Evolutionary conservation across 2,329 filamentous ascomycete genomes (phyloP).

Genomic region (Fusarium chuoi): DNA sequence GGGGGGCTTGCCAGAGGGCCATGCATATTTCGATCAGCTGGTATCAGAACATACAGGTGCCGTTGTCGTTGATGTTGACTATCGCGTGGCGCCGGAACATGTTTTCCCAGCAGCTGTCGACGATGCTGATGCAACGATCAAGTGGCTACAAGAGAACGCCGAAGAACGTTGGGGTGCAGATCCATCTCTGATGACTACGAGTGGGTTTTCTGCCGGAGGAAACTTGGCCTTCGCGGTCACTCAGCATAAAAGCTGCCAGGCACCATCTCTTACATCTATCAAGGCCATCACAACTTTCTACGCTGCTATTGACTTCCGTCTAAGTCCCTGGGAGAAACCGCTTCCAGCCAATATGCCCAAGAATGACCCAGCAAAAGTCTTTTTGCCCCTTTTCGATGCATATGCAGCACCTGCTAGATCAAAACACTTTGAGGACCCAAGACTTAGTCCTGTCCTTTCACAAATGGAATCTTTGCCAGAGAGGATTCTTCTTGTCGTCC

Average conservation of each 20-base stretch:
- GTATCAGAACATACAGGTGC: slow-evolving; percentile 54
- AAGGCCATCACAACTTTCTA: slow-evolving; percentile 56
- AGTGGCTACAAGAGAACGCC: slow-evolving; percentile 53
- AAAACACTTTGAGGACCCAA: slow-evolving; percentile 45
- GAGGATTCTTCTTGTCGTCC: slow-evolving; percentile 53
- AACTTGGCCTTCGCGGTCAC: slow-evolving; percentile 54
- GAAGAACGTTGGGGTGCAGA: slow-evolving; percentile 51
- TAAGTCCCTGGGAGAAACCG: slow-evolving; percentile 54
- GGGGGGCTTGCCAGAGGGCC: slow-evolving; percentile 54
- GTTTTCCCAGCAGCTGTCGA: slow-evolving; percentile 59
- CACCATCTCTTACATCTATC: slow-evolving; percentile 40
- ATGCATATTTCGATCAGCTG: slow-evolving; percentile 48
- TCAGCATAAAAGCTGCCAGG: slow-evolving; percentile 39
- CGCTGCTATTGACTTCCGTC: slow-evolving; percentile 52
- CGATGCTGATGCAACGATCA: slow-evolving; percentile 57
- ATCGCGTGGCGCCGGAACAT: slow-evolving; percentile 62
- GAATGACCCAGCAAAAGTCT: slow-evolving; percentile 51
- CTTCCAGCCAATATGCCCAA: slow-evolving; percentile 47
- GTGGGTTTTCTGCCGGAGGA: slow-evolving; percentile 57
- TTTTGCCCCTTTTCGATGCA: slow-evolving; percentile 56
- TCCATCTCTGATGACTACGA: slow-evolving; percentile 53
- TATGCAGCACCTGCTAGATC: slow-evolving; percentile 50
- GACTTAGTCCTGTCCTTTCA: slow-evolving; percentile 52
- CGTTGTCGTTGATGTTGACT: slow-evolving; percentile 61
- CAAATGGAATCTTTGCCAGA: slow-evolving; percentile 48